Evolutionary conservation across 768 basidiomycete species (phyloP), one percentile per base, ranked within the genome.

Genomic region (Fistulinella prunicolor): DNA sequence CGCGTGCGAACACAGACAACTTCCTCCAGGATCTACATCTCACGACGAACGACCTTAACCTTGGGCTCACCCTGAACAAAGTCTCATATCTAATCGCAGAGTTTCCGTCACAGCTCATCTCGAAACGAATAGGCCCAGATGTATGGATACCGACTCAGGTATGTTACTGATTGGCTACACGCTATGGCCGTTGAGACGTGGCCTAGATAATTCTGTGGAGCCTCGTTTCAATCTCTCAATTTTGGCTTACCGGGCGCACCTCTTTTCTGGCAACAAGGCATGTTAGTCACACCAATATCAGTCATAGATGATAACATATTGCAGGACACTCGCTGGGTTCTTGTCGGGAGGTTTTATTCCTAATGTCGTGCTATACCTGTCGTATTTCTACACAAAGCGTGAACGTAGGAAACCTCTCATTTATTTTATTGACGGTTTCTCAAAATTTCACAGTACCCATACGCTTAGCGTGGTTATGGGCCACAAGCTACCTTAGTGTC

Each of bases 391-490:
- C 20, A 45, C 36, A 14, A 45, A 45, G 29, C 35, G 19, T 12
- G 44, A 45, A 45, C 26, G 44, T 44, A 36, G 20, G 32, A 37
- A 17, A 36, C 19, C 13, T 9, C 1, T 20, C 24, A 1, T 16
- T 16, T 19, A 23, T 38, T 29, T 20, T 24, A 16, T 12, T 9
- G n/a, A 19, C 21, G 12, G 16, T 28, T n/a, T 6, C 9, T 38
- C 17, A 38, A 38, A 19, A 14, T 10, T 38, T 26, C 26, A 16
- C 23, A 46, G 37, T 46, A 39, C 50, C 49, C 21, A 49, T 51
- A n/a, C 76, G 84, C 21, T 70, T 87, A 6, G 83, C 81, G 2
- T 82, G 77, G 62, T 86, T 86, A 70, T 86, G 82, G 82, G 70
- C 77, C 16, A 78, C 79, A 9, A 80, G 79, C 59, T 81, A 83